These are phyloP conservation scores for Hypoxylon sp. DNA, from an alignment of 2,329 filamentous ascomycete species.

Conservation along the genomic window DNA sequence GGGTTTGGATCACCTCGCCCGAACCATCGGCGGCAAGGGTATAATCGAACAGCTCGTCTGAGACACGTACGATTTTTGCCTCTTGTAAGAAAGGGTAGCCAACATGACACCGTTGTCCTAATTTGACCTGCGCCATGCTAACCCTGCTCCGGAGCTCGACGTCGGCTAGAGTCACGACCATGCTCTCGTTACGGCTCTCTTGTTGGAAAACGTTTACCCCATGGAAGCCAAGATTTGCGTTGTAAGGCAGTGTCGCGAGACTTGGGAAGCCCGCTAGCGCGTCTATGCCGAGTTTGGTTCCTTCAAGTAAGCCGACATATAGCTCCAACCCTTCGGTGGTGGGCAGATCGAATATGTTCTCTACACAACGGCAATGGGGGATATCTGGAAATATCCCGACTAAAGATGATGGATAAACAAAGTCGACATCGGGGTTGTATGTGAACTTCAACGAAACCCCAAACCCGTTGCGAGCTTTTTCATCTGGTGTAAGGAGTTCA, in stretches of 20 bases:
- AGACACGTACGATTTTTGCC: constrained; percentile 86
- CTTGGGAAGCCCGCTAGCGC: constrained; percentile 96
- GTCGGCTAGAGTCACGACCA: constrained; percentile 85
- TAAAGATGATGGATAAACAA: constrained; percentile 85
- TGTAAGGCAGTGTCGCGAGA: constrained; percentile 84
- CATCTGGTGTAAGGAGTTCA: constrained; percentile 75
- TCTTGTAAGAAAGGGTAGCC: constrained; percentile 97
- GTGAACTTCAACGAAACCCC: constrained; percentile 94
- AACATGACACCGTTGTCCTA: constrained; percentile 87
- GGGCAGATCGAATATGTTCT: constrained; percentile 96
- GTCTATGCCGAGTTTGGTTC: constrained; percentile 80
- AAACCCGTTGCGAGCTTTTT: constrained; percentile 87
- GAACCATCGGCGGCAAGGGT: constrained; percentile 71
- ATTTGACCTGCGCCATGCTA: constrained; percentile 76
- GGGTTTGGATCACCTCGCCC: constrained; percentile 68
- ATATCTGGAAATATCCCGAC: constrained; percentile 91
- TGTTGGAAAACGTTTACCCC: constrained; percentile 95
- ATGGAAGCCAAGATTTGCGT: constrained; percentile 82
- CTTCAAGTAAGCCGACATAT: constrained; percentile 82
- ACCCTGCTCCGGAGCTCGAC: constrained; percentile 75
- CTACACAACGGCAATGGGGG: constrained; percentile 84
- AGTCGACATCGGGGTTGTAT: constrained; percentile 79
- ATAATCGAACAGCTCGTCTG: constrained; percentile 94
- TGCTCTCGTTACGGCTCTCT: constrained; percentile 95
- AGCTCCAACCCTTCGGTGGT: constrained; percentile 89